These are phyloP conservation scores for Saprolegnia parasitica DNA, from an alignment of 352 stramenopile genomes.

Conservation along the genomic window DNA sequence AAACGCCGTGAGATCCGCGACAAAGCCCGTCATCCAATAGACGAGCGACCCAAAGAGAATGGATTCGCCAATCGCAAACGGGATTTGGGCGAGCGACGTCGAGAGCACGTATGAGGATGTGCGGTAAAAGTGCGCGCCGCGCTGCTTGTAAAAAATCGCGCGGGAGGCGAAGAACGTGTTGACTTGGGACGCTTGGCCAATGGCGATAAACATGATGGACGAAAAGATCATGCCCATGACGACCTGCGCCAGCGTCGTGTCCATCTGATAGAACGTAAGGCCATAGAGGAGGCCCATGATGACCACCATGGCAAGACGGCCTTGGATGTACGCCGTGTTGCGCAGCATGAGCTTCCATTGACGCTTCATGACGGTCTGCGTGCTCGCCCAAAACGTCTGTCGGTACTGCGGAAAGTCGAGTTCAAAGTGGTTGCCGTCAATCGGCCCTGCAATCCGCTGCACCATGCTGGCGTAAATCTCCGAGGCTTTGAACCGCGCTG, in stretches of 20 bases:
- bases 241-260: conserved; percentile 45
- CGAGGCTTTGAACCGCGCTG: conserved; percentile 45
- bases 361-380: conserved; percentile 36
- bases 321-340: conserved; percentile 50
- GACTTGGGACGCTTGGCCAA: conserved; percentile 74
- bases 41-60: conserved; percentile 82
- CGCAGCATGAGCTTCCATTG: conserved; percentile 65
- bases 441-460: conserved; percentile 32
- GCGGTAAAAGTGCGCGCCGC: conserved; percentile 81
- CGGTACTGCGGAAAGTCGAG: conserved; percentile 32
- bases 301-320: conserved; percentile 43
- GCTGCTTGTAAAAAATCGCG: conserved; percentile 85
- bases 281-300: conserved; percentile 54
- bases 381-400: conserved; percentile 24
- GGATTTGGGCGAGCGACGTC: conserved; percentile 44
- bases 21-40: conserved; percentile 84
- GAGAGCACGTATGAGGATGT: conserved; percentile 76
- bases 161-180: conserved; percentile 69
- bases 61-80: conserved; percentile 59
- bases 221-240: conserved; percentile 83
- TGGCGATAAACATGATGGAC: conserved; percentile 69
- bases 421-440: conserved; percentile 29
- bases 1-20: conserved; percentile 42
- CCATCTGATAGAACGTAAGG: conserved; percentile 49
- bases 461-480: conserved; percentile 41